Base-by-base conservation (phyloP, 1,139 yeast genomes). In the Spencermartinsiella ligniputridi region DNA sequence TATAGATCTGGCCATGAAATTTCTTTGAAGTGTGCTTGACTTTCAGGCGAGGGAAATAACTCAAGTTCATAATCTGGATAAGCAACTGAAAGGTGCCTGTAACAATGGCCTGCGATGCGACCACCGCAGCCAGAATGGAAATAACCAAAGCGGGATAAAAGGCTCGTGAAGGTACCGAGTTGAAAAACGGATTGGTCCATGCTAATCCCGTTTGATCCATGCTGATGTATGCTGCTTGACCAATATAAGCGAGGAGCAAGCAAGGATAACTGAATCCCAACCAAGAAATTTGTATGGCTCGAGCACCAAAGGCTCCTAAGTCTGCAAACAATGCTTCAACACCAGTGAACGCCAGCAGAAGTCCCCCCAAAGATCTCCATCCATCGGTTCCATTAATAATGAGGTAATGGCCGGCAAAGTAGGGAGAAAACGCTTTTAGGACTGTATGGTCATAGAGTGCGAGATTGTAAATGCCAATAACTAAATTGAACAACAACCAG, bases 251-350 rank as follows among this genome's bases (percentile, higher is more conserved):
- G 27, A 76, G 52, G 54, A 76, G 67, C 53, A 79, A 61, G 32
- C 75, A 66, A 2, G 81, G 79, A 52, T 76, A 78, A n/a, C 76
- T 79, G 50, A 74, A 66, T 11, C 56, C 55, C 0, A 68, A 50
- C 48, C 77, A 57, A 2, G 81, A 67, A 24, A 77, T 51, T 50
- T 76, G 80, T 35, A 76, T 68, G 0, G 83, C 76, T 6, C 67
- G 53, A 33, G 66, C 64, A 1, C 80, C 78, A 54, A 77, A 76
- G 50, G 76, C 80, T 1, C 82, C 79, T 44, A 78, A 66, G 59
- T 79, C 83, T 3, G 82, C 80, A 63, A 79, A 79, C 78, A 79
- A 73, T 3, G 83, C 82, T 53, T 79, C 84, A 2, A 76, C 68
- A 35, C 84, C 84, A 0, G 84, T 78, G 20, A 79, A 66, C 1